Base-by-base conservation (phyloP, 2,329 filamentous ascomycete genomes). In the Aspergillus carbonarius region DNA sequence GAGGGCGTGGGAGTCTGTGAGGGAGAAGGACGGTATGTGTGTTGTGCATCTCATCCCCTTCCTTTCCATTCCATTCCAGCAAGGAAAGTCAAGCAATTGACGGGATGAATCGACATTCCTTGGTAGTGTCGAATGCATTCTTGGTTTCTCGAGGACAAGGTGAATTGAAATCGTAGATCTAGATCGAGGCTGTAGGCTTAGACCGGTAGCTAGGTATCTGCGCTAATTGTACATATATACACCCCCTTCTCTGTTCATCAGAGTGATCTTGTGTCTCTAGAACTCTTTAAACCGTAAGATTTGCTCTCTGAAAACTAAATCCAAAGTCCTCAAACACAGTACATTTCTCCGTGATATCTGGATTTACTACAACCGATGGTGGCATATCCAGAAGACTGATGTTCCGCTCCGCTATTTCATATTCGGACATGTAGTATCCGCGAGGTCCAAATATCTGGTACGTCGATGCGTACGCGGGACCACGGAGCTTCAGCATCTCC, bases 251-350 rank as follows among this genome's bases (percentile, higher is more conserved):
- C 20, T 4, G 1, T 2, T 13, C n/a, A 6, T 27, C 18, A 39
- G 12, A 42, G 25, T 15, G 7, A 40, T 20, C 17, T 23, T 3
- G 10, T 42, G 0, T 12, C 13, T 6, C 18, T 17, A 17, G 2
- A 5, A 23, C 18, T 12, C 17, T 20, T 20, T 9, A 42, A 5
- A 42, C 5, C 13, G 39, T 42, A 42, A 42, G 39, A 23, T 42
- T 42, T 10, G 66, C 65, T 25, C 61, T 57, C 42, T 70, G 61
- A 44, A 68, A 70, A 2, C 66, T 69, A 56, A 63, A 69, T 37
- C 68, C 68, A 55, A 64, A 66, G n/a, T 66, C 60, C 44, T 61
- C 60, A 52, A 69, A 63, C 2, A 69, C 65, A 1, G 30, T 20
- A 60, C 68, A 69, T 49, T 63, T 61, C n/a, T 55, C 56, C 17